A percentile compares a stretch with the other conserved stretches of the same genome.
phyloP scores from a whole-genome alignment of 805 yeast genomes.

The Candida tammaniensis region DNA sequence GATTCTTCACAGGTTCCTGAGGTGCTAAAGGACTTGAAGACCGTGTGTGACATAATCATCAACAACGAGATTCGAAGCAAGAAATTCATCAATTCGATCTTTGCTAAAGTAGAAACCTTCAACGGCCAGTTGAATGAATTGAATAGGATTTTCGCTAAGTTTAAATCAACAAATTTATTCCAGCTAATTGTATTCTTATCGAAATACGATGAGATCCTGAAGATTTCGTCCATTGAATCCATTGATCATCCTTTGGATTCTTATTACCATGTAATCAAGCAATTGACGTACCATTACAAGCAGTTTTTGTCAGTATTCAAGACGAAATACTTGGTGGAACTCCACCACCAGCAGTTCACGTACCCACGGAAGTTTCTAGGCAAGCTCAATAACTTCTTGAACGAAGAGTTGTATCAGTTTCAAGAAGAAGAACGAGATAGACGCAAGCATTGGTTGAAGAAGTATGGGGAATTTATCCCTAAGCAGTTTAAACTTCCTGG shows the following conservation, averaged over 20 bases:
- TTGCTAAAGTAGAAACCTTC: conserved; percentile 14
- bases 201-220: conserved; percentile 14
- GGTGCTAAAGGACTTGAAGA: conserved; percentile 48
- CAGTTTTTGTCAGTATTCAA: conserved; percentile 33
- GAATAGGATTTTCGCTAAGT: conserved; percentile 14
- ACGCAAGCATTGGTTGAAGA: conserved; percentile 33
- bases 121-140: conserved; percentile 15
- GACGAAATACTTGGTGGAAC: conserved; percentile 34
- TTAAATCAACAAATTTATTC: conserved; percentile 26
- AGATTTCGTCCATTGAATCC: conserved; percentile 13
- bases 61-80: conserved; percentile 33
- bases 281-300: conserved; percentile 32
- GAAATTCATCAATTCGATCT: conserved; percentile 17
- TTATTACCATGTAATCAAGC: conserved; percentile 26
- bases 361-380: conserved; percentile 36
- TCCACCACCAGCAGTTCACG: conserved; percentile 37
- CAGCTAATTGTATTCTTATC: conserved; percentile 20
- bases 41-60: conserved; percentile 32
- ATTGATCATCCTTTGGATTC: conserved; percentile 15
- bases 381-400: conserved; percentile 30
- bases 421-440: conserved; percentile 34
- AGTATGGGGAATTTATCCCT: conserved; percentile 41
- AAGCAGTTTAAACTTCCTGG: conserved; percentile 39
- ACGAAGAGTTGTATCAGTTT: conserved; percentile 27
- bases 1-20: conserved; percentile 58